Conservation (phyloP, 2,329 filamentous ascomycete genomes). For the Pleoardoris graminearum region DNA sequence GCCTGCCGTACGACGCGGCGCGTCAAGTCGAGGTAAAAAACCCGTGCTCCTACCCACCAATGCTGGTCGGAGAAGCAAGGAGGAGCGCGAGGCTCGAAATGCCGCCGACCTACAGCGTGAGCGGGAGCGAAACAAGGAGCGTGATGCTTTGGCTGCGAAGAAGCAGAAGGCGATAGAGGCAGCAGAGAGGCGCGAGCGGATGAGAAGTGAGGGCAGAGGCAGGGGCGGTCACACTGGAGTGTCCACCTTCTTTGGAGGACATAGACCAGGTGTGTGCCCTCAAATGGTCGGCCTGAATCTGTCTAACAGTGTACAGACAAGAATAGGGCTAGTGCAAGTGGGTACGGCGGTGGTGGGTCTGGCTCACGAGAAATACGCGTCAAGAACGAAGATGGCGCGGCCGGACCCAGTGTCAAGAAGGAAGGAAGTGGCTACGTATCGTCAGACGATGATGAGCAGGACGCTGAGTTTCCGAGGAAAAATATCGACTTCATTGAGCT, state of each 20-base stretch:
- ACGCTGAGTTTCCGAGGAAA: constrained; percentile 47
- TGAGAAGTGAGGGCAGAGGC: constrained; percentile 31
- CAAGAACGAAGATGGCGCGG: constrained; percentile 38
- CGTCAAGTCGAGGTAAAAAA: constrained; percentile 32
- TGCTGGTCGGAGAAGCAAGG: constrained; percentile 50
- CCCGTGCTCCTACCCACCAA: constrained; percentile 45
- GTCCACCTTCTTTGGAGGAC: constrained; percentile 16
- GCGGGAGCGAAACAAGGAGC: constrained; percentile 41
- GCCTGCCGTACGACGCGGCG: constrained; percentile 33
- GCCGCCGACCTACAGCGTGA: constrained; percentile 46
- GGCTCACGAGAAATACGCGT: constrained; percentile 36
- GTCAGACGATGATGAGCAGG: constrained; percentile 56
- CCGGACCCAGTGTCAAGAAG: constrained; percentile 26
- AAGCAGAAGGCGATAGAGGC: constrained; percentile 27
- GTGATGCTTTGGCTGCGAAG: constrained; percentile 34
- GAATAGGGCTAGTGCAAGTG: constrained; percentile 24
- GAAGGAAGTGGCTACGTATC: constrained; percentile 50
- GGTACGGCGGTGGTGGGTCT: constrained; percentile 31
- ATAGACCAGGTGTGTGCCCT: constrained; percentile 28
- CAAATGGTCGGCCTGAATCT: neutral
- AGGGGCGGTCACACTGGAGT: constrained; percentile 50
- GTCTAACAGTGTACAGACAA: constrained; percentile 25
- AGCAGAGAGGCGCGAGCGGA: constrained; percentile 25
- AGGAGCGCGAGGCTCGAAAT: constrained; percentile 49
- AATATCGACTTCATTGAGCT: constrained; percentile 65